Evolutionary conservation across 2,329 filamentous ascomycete species (phyloP).

Genomic region (Arthrocladium fulminans): DNA sequence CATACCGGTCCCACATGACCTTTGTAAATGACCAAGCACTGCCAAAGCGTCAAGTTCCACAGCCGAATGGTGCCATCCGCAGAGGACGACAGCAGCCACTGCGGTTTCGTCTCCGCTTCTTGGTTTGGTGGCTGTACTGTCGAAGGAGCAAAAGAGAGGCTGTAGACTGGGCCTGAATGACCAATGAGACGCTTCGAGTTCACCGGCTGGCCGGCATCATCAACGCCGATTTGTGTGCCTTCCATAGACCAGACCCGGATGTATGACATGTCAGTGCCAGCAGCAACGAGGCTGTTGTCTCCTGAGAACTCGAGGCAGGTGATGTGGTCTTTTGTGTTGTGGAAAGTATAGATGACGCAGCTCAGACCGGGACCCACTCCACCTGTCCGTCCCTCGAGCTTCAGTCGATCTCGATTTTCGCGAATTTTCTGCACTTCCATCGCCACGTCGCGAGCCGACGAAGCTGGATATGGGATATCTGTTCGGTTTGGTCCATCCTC

Average conservation of each 20-base stretch:
- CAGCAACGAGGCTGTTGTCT: constrained; percentile 77
- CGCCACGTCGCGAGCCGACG: constrained; percentile 77
- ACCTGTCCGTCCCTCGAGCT: constrained; percentile 73
- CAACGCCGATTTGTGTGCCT: constrained; percentile 67
- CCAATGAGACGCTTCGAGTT: constrained; percentile 74
- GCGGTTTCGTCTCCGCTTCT: constrained; percentile 48
- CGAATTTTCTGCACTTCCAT: constrained; percentile 92
- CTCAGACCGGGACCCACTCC: constrained; percentile 76
- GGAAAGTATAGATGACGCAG: constrained; percentile 96
- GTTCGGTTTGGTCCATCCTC: constrained; percentile 70
- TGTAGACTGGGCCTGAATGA: constrained; percentile 81
- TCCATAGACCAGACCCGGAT: constrained; percentile 91
- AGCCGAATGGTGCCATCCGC: constrained; percentile 81
- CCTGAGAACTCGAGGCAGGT: constrained; percentile 95
- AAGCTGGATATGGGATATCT: constrained; percentile 78
- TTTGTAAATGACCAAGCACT: constrained; percentile 89
- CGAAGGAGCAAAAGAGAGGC: constrained; percentile 77
- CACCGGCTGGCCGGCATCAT: constrained; percentile 54
- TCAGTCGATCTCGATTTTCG: constrained; percentile 85
- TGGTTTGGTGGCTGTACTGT: constrained; percentile 41
- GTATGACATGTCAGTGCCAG: constrained; percentile 86
- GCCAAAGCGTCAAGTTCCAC: constrained; percentile 87
- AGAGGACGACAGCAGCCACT: constrained; percentile 77
- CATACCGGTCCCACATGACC: constrained; percentile 85
- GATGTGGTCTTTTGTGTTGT: constrained; percentile 87